Percentiles rank a stretch among this genome's conserved stretches.
phyloP scores from a whole-genome alignment of 208 protist species.

The Wallacemonas rigidus region DNA sequence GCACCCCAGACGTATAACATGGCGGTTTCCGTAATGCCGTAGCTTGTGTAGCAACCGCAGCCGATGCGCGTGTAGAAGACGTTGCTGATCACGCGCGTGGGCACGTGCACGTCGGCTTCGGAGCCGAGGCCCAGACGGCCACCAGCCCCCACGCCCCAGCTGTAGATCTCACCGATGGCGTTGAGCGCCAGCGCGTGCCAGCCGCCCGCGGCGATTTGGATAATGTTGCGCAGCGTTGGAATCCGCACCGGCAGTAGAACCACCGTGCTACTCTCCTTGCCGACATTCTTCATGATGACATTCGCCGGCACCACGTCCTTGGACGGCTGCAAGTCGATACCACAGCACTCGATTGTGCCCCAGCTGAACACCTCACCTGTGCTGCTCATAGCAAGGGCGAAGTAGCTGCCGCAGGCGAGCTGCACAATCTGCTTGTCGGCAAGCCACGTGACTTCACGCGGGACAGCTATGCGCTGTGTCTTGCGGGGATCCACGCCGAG shows the following conservation, averaged over 20 bases:
- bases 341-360: slow-evolving; percentile 84
- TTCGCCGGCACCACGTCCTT: slow-evolving; percentile 41
- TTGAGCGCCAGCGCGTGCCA: slow-evolving; percentile 84
- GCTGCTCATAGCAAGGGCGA: slow-evolving; percentile 66
- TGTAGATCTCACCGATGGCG: slow-evolving; percentile 71
- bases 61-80: slow-evolving; percentile 70
- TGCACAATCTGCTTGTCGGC: slow-evolving; percentile 80
- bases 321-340: slow-evolving; percentile 56
- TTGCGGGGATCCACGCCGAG: slow-evolving; percentile 68
- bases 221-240: slow-evolving; percentile 49
- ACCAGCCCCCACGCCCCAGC: slow-evolving; percentile 66
- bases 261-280: slow-evolving; percentile 43
- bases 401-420: slow-evolving; percentile 82
- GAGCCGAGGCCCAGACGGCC: slow-evolving; percentile 66
- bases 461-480: slow-evolving; percentile 50
- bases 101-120: slow-evolving; percentile 41
- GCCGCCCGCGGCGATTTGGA: slow-evolving; percentile 63
- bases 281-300: slow-evolving; percentile 55
- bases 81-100: slow-evolving; percentile 41
- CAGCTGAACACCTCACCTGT: slow-evolving; percentile 80
- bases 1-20: slow-evolving; percentile 78
- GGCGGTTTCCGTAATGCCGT: slow-evolving; percentile 63
- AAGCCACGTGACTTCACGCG: slow-evolving; percentile 70
- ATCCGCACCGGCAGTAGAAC: slow-evolving; percentile 61
- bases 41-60: slow-evolving; percentile 69